Percentiles rank a stretch among this genome's conserved stretches.
Evolutionary conservation across 345 rosid genomes (phyloP).

Genomic region (Diplotaxis tenuifolia): DNA sequence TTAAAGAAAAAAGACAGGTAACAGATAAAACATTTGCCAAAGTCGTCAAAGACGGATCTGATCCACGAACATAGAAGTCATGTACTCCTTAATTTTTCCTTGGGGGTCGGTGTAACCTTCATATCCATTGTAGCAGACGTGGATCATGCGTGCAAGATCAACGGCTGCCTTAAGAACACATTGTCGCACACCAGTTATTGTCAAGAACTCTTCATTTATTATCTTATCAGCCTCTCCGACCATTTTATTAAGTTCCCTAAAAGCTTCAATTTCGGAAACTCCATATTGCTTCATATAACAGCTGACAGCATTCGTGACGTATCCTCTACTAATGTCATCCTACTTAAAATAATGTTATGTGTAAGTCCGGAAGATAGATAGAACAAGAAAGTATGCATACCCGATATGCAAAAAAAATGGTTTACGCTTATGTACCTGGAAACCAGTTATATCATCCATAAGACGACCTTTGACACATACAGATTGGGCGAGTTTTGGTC

Average conservation of each 20-base stretch:
- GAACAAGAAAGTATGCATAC: not conserved
- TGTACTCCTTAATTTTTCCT: conserved; percentile 15
- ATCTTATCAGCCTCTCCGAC: not conserved
- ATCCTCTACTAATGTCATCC: not conserved
- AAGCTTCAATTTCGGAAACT: not conserved
- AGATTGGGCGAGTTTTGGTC: not conserved
- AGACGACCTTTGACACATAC: not conserved
- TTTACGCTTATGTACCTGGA: not conserved
- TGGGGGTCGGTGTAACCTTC: conserved; percentile 15
- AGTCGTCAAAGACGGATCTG: conserved; percentile 2
- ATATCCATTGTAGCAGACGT: not conserved
- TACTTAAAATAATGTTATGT: not conserved
- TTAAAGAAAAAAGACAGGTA: not conserved
- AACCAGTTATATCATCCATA: not conserved
- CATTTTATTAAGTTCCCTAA: not conserved
- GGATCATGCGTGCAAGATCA: not conserved
- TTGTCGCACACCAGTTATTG: not conserved
- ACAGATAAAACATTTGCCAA: not conserved
- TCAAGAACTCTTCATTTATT: not conserved
- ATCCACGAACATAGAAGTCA: not conserved
- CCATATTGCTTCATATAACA: conserved; percentile 29
- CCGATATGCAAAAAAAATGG: not conserved
- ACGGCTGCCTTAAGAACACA: not conserved
- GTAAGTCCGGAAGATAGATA: not conserved
- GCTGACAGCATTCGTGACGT: not conserved